Evolutionary conservation across 1,284 basidiomycete species (phyloP).

Genomic region (Ceratorhiza oryzae-sativae): DNA sequence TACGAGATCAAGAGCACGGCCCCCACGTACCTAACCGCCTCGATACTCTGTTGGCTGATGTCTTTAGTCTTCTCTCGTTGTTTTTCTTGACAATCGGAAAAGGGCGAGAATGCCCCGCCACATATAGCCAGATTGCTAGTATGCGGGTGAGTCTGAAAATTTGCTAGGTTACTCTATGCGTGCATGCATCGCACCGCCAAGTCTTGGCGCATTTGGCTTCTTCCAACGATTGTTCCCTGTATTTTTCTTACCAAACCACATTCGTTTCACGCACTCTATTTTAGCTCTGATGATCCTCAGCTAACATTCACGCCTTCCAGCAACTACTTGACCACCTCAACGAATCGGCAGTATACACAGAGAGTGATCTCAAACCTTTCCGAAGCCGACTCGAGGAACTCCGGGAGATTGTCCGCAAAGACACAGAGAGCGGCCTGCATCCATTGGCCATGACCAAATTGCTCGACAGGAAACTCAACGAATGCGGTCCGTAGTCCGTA

Average conservation of each 20-base stretch:
- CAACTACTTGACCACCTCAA: conserved; percentile 94
- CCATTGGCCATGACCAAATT: conserved; percentile 88
- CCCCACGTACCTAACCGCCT: conserved; percentile 82
- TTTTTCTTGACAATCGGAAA: conserved; percentile 95
- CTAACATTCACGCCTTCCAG: conserved; percentile 54
- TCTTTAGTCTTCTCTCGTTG: conserved; percentile 89
- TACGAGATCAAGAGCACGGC: conserved; percentile 76
- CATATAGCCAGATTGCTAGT: conserved; percentile 91
- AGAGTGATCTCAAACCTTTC: conserved; percentile 86
- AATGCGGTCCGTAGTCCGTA: conserved; percentile 73
- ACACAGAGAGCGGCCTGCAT: conserved; percentile 83
- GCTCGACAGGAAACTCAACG: conserved; percentile 88
- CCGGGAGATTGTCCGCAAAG: conserved; percentile 81
- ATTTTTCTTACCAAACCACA: conserved; percentile 1
- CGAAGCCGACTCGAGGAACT: conserved; percentile 79
- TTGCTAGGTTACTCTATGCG: not conserved
- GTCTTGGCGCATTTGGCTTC: not conserved
- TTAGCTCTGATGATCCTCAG: not conserved
- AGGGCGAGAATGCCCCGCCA: conserved; percentile 89
- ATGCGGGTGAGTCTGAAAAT: conserved; percentile 76
- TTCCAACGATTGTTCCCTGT: not conserved
- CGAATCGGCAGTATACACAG: conserved; percentile 92
- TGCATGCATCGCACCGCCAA: not conserved
- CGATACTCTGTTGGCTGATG: conserved; percentile 91
- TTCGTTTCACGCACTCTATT: not conserved